A percentile compares a stretch with the other conserved stretches of the same genome.
phyloP scores from a whole-genome alignment of 805 yeast species.

The Yamadazyma ubonensis region DNA sequence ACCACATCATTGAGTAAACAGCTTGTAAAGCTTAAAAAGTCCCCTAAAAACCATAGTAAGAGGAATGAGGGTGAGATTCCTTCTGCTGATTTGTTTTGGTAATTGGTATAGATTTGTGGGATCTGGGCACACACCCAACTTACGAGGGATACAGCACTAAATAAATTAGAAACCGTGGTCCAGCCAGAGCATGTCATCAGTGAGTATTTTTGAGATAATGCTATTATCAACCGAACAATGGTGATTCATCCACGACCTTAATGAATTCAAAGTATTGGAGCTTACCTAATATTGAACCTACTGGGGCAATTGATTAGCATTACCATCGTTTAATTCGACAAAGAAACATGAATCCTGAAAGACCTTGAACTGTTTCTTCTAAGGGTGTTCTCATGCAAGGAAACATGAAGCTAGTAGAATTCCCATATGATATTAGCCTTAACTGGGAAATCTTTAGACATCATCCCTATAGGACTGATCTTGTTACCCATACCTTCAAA shows the following conservation, averaged over 20 bases:
- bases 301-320: no score
- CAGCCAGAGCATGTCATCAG: slow-evolving; percentile 8
- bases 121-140: slow-evolving; percentile 75
- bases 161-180: slow-evolving; percentile 23
- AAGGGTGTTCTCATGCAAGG: no score
- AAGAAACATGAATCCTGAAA: no score
- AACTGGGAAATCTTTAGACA: no score
- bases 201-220: neutral
- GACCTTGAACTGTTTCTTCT: no score
- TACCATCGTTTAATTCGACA: no score
- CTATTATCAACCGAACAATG: neutral
- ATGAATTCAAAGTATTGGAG: no score
- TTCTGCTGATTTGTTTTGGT: slow-evolving; percentile 58
- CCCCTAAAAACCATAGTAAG: slow-evolving; percentile 65
- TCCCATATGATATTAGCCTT: no score
- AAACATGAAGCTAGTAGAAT: no score
- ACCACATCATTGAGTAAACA: slow-evolving; percentile 40
- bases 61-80: slow-evolving; percentile 65
- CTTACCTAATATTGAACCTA: no score
- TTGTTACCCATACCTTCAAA: no score
- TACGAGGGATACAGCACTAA: slow-evolving; percentile 44
- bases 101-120: slow-evolving; percentile 66
- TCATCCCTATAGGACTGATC: no score
- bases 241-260: neutral
- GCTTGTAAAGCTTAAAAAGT: slow-evolving; percentile 50